These are phyloP conservation scores for Fragaria ananassa DNA, from an alignment of 306 rosid species.

Conservation along the genomic window DNA sequence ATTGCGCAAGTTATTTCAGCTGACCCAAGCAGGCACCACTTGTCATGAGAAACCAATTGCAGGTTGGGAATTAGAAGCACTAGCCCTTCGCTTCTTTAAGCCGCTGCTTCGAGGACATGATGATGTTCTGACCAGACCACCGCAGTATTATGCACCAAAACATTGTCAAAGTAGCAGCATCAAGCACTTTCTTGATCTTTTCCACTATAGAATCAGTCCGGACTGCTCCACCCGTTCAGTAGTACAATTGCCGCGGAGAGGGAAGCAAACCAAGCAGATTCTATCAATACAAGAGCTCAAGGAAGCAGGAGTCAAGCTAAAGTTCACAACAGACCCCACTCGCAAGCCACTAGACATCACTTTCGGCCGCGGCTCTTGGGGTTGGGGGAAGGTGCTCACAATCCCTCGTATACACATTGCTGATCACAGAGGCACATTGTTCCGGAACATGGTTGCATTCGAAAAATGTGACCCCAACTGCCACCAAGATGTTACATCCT, in stretches of 20 bases:
- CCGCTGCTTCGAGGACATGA: slow-evolving; percentile 27
- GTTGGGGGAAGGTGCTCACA: slow-evolving; percentile 7
- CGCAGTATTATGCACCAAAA: neutral
- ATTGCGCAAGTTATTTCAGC: slow-evolving; percentile 25
- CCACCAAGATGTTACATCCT: slow-evolving; percentile 38
- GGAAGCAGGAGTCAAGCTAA: slow-evolving; percentile 31
- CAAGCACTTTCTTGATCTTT: slow-evolving; percentile 41
- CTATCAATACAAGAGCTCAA: slow-evolving; percentile 30
- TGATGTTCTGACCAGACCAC: neutral
- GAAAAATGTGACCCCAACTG: slow-evolving; percentile 44
- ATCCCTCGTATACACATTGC: slow-evolving; percentile 34
- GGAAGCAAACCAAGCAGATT: slow-evolving; percentile 20
- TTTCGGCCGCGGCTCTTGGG: neutral
- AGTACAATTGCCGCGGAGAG: neutral
- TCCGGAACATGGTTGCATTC: slow-evolving; percentile 43
- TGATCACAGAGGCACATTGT: slow-evolving; percentile 41
- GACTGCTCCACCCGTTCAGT: neutral
- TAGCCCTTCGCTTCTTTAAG: slow-evolving; percentile 33
- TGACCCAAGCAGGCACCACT: neutral
- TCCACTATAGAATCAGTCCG: slow-evolving; percentile 23
- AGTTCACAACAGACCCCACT: slow-evolving; percentile 11
- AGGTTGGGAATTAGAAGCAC: slow-evolving; percentile 14
- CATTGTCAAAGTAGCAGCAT: neutral
- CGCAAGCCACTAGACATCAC: slow-evolving; percentile 24
- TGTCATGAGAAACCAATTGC: neutral